A percentile compares a stretch with the other conserved stretches of the same genome.
Conservation (phyloP, 2,329 filamentous ascomycete genomes). For the Cytospora mali region DNA sequence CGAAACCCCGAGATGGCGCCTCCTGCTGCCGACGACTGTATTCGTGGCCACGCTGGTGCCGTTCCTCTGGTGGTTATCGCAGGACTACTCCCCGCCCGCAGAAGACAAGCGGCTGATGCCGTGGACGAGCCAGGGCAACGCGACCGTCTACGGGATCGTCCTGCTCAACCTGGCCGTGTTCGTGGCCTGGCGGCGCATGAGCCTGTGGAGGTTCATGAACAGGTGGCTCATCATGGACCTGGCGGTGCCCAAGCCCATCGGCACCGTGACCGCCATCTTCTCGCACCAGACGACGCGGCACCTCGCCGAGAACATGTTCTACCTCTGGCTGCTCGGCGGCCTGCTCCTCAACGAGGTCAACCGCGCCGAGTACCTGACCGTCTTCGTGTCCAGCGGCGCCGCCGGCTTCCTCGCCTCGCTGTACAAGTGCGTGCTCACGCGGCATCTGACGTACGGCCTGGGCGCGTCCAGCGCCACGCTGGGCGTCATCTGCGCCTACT, state of each 20-base stretch:
- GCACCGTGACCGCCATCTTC: conserved; percentile 66
- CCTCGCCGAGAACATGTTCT: conserved; percentile 64
- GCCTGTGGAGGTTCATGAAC: conserved; percentile 68
- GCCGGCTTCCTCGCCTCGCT: conserved; percentile 63
- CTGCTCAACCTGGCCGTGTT: conserved; percentile 61
- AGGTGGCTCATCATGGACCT: conserved; percentile 67
- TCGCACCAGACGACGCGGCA: conserved; percentile 68
- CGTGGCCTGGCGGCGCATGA: conserved; percentile 64
- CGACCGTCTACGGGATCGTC: conserved; percentile 66
- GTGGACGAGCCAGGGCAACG: conserved; percentile 62
- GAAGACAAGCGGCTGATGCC: conserved; percentile 56
- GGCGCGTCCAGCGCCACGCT: conserved; percentile 69
- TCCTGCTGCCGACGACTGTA: conserved; percentile 57
- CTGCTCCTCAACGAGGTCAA: conserved; percentile 71
- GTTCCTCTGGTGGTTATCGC: conserved; percentile 35
- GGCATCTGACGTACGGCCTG: conserved; percentile 52
- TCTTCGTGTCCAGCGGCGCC: conserved; percentile 63
- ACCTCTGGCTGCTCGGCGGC: conserved; percentile 68
- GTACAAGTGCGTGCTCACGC: conserved; percentile 48
- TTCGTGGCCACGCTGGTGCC: conserved; percentile 50
- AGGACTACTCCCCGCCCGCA: conserved; percentile 54
- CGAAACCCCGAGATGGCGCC: conserved; percentile 53
- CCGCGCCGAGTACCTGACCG: conserved; percentile 67
- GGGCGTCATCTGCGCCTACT: conserved; percentile 64
- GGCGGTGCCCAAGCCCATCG: conserved; percentile 64